Conservation (phyloP, 129 eudicot genomes). For the Helianthus annuus region HanXRQr2.0-SUNRISE NC_035447.2:4390941-4391440, state of each 20-base stretch:
- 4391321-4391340: slow-evolving; percentile 26
- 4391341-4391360: slow-evolving; percentile 26
- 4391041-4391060: too few species aligned
- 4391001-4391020: not conserved
- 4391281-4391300: slow-evolving; percentile 10
- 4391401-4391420: slow-evolving; percentile 34
- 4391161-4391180: not conserved
- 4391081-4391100: too few species aligned
- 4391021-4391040: too few species aligned
- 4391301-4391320: slow-evolving; percentile 18
- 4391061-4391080: too few species aligned
- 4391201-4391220: not conserved
- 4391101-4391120: too few species aligned
- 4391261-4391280: not conserved
- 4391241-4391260: not conserved
- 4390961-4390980: not conserved
- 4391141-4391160: not conserved
- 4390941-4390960: too few species aligned
- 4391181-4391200: not conserved
- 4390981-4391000: not conserved
- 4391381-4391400: slow-evolving; percentile 33
- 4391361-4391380: slow-evolving; percentile 1
- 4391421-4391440: slow-evolving; percentile 35
- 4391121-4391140: not conserved
- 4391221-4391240: not conserved